Base-by-base conservation (phyloP, 164 flowering plant genomes). In the Liquidambar formosana region DNA sequence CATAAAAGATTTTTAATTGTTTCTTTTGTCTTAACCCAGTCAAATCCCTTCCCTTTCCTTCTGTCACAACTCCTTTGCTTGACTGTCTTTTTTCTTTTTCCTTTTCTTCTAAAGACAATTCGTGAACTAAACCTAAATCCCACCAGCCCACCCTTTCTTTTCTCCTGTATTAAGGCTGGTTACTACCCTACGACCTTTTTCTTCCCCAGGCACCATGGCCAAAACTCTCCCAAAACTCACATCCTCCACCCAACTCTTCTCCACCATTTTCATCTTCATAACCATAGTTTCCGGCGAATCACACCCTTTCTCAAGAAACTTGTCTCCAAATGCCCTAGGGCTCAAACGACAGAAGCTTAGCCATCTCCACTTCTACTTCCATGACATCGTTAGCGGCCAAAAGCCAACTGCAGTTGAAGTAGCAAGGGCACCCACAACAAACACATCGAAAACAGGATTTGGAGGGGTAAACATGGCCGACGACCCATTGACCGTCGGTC, bases 381-480 rank as follows among this genome's bases (percentile, higher is more conserved):
- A 80, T 53, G 83, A 80, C 71, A 53, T 66, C 13, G 71, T 77
- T n/a, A 46, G 61, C 44, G 79, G 83, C 10, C 18, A 38, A 9
- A 63, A 67, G 45, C 80, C 80, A 38, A 77, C 83, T 19, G 75
- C 81, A 1, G 60, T 80, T 15, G 48, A 21, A 15, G 68, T 80
- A 10, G 73, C 76, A 0, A 22, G 8, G 15, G 77, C 82, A 12
- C n/a, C 76, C 8, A 15, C 33, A 9, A 75, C 68, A 1, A 64
- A 51, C 66, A 51, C 10, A 21, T 69, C 79, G 9, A 14, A 70
- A 18, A 69, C 69, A 18, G 22, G 33, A 0, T 80, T 80, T 19
- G 81, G 83, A 1, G 27, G 52, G 13, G 44, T 72, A 63, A 23
- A 45, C 1, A 33, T 80, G 73, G 75, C 72, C 51, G 83, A 80